Conservation (phyloP, 1,284 basidiomycete genomes). For the Boletus austroedulis region DNA sequence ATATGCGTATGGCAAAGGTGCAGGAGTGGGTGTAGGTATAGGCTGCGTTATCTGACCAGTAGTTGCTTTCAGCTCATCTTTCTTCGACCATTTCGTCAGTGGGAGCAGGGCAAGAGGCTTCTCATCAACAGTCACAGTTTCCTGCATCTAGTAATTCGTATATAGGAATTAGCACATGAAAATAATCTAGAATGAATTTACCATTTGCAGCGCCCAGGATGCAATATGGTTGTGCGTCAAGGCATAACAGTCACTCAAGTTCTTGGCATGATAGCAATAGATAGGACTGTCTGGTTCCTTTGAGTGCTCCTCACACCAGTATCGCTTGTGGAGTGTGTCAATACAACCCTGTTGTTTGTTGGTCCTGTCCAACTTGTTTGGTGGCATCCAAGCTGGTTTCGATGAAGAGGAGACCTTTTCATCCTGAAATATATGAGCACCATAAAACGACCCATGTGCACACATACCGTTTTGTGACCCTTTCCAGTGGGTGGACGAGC, state of each 20-base stretch:
- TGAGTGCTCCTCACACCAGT: not conserved
- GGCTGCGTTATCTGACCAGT: not conserved
- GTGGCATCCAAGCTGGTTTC: not conserved
- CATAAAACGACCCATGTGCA: not conserved
- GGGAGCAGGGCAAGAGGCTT: not conserved
- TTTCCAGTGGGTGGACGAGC: not conserved
- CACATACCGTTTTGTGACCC: not conserved
- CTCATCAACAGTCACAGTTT: not conserved
- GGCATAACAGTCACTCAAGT: not conserved
- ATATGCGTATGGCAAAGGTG: not conserved
- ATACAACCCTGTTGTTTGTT: not conserved
- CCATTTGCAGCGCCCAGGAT: not conserved
- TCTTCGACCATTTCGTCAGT: not conserved
- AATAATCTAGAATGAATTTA: not conserved
- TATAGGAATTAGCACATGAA: not conserved
- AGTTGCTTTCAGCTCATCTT: not conserved
- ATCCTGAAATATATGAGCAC: not conserved
- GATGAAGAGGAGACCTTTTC: not conserved
- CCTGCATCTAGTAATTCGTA: not conserved
- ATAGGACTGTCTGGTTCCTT: not conserved
- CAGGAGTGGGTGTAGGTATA: not conserved
- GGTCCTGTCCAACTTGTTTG: not conserved
- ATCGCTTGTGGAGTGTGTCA: not conserved
- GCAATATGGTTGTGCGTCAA: not conserved
- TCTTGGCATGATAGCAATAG: not conserved